Evolutionary conservation across 2,329 filamentous ascomycete species (phyloP), one percentile per base, ranked within the genome.

Genomic region (Furcasterigmium sp.): DNA sequence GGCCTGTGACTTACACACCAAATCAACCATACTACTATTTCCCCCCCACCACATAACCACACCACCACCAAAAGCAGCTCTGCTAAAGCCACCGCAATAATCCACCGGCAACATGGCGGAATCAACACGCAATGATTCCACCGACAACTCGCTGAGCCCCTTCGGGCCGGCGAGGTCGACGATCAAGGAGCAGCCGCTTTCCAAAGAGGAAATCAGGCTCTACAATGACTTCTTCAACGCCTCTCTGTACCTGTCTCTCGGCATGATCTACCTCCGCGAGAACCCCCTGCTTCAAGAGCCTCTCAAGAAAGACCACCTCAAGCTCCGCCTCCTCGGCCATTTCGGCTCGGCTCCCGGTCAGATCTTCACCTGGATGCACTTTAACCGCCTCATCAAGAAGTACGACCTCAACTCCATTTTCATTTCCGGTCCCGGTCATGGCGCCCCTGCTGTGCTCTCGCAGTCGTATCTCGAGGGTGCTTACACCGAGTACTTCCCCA

Each of bases 331-430:
- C 8, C 70, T 91, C 3, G 86, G 86, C 30, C 86, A 91, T 59
- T 91, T 87, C 73, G 86, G 86, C 42, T 87, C 84, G 3, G 85
- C 86, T 39, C 82, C 86, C n/a, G 86, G 85, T 13, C 86, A 90
- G 62, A 82, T 84, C 46, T 90, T 91, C 64, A 86, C 84, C 26
- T 90, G 82, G 62, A 86, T 89, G 68, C 85, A 90, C 65, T 85
- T 88, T 73, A 90, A 90, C 63, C 82, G 85, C 26, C 68, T 90
- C 46, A 88, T 90, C 71, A 88, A 85, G 63, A 90, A 89, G 64
- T 85, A 88, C 56, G 78, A 87, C 50, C 67, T 90, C 39, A 75
- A 91, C 55, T 74, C 78, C 23, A 73, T 87, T 52, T 90, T 87
- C 59, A 70, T 91, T 45, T 87, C 84, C 2, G 86, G 86, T 6